Percentiles rank a stretch among this genome's conserved stretches.
Evolutionary conservation across 1,139 yeast species (phyloP).

Genomic region (Schwanniomyces etchellsii): DNA sequence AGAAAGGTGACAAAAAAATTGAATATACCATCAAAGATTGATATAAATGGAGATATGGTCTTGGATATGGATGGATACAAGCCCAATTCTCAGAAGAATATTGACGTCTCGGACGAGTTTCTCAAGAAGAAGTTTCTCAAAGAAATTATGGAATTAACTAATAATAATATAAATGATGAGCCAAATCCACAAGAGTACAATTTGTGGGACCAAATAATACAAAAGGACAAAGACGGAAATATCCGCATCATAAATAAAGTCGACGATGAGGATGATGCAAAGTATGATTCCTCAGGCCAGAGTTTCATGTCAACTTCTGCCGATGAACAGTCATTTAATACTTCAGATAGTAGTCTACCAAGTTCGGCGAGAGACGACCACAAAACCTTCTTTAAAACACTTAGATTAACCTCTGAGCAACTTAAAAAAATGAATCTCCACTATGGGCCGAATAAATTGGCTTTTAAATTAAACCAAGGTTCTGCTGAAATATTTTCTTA

Average conservation of each 20-base stretch:
- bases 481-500: slow-evolving; percentile 71
- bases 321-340: slow-evolving; percentile 1
- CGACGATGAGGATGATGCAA: slow-evolving; percentile 9
- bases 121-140: slow-evolving; percentile 69
- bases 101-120: slow-evolving; percentile 62
- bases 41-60: slow-evolving; percentile 84
- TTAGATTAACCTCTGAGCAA: slow-evolving; percentile 89
- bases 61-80: slow-evolving; percentile 97
- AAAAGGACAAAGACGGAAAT: slow-evolving; percentile 67
- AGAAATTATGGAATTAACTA: slow-evolving; percentile 27
- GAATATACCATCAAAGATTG: slow-evolving; percentile 85
- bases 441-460: slow-evolving; percentile 73
- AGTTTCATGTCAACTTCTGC: slow-evolving; percentile 3
- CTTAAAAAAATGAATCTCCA: slow-evolving; percentile 66
- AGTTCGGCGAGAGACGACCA: slow-evolving; percentile 8
- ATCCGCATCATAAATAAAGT: slow-evolving; percentile 48
- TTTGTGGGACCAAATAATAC: slow-evolving; percentile 31
- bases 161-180: slow-evolving; percentile 4
- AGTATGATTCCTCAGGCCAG: slow-evolving; percentile 4
- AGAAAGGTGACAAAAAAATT: slow-evolving; percentile 64
- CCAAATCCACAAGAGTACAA: slow-evolving; percentile 18
- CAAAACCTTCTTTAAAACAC: slow-evolving; percentile 68
- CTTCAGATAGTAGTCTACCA: neutral
- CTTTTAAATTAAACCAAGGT: slow-evolving; percentile 78
- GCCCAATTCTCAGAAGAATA: slow-evolving; percentile 68